Base-by-base conservation (phyloP, 106 monocot genomes). In the Platanthera guangdongensis region DNA sequence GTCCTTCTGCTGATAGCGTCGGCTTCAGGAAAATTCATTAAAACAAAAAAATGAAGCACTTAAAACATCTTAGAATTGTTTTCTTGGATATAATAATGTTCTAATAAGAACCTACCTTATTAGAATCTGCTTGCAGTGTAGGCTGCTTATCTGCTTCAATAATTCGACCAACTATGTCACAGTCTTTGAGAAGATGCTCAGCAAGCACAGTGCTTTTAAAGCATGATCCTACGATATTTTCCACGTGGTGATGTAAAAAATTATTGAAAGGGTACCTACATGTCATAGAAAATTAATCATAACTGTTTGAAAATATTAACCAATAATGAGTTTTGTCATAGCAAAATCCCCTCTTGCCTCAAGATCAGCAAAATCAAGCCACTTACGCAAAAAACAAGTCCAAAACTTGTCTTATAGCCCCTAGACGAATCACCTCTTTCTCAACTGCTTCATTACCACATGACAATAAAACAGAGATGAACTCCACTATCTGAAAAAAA, bases 321-420 rank as follows among this genome's bases (percentile, higher is more conserved):
- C 16, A 50, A 50, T 72, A n/a, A 73, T 48, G 47, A 70, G 25
- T 6, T 12, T 30, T 18, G 47, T 48, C 70, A 1, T 15, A 0
- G 47, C 15, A 6, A 14, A 45, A 14, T 6, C 47, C 70, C 67
- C 5, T 18, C 67, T 3, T 18, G 2, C 70, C 69, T 15, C 70
- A 48, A 70, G 39, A 39, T 6, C 7, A 48, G 70, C 50, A 72
- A 21, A 18, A 46, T 19, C 22, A 78, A 12, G 46, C 19, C 64
- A 83, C 89, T 91, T 92, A 94, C 97, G 91, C 91, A 71, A 99
- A 94, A 82, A 99, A 99, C 78, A 99, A 78, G 89, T 99, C 83
- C 25, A 94, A 51, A 48, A 85, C 79, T 32, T 82, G 78, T 64
- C 76, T 78, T 83, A 99, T 76, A 19, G 86, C 97, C 51, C 88